A percentile compares a stretch with the other conserved stretches of the same genome.
Evolutionary conservation across 1,284 basidiomycete genomes (phyloP).

Genomic region (Veloporphyrellus conicus): DNA sequence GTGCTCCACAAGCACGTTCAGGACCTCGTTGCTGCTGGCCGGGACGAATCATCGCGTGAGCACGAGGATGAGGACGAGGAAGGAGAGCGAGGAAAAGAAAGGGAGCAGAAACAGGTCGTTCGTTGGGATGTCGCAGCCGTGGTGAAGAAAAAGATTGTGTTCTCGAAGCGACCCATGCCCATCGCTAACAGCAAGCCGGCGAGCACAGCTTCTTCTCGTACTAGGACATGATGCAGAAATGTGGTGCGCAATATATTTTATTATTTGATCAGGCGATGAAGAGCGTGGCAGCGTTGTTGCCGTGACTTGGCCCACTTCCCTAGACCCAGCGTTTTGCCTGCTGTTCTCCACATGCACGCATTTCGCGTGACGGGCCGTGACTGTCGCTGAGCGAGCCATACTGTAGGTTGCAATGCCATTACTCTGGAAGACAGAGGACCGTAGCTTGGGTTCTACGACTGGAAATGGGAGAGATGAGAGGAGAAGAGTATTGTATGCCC

Average conservation of each 20-base stretch:
- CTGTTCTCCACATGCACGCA: background rate
- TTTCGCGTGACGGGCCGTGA: no score
- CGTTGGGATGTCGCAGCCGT: conserved; percentile 53
- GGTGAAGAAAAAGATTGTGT: conserved; percentile 74
- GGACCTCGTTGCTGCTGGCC: background rate
- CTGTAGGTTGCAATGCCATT: no score
- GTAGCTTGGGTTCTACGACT: no score
- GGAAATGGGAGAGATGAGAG: no score
- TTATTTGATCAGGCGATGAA: no score
- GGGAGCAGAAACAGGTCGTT: conserved; percentile 14
- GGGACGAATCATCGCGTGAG: no score
- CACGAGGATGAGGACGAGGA: conserved; percentile 2
- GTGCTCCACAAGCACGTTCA: conserved; percentile 45
- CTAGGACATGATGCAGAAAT: conserved; percentile 5
- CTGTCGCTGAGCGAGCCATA: no score
- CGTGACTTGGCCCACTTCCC: no score
- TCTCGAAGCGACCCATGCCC: conserved; percentile 73
- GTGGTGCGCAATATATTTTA: background rate
- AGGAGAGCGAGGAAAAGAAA: background rate
- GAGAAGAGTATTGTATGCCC: no score
- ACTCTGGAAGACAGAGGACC: background rate
- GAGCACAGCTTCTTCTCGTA: conserved; percentile 19
- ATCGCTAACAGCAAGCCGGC: conserved; percentile 34
- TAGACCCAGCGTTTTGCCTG: conserved; percentile 8
- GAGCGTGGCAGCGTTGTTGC: no score